These are phyloP conservation scores for Eimeria zaria DNA, from an alignment of 169 alveolate genomes.

Conservation along the genomic window DNA sequence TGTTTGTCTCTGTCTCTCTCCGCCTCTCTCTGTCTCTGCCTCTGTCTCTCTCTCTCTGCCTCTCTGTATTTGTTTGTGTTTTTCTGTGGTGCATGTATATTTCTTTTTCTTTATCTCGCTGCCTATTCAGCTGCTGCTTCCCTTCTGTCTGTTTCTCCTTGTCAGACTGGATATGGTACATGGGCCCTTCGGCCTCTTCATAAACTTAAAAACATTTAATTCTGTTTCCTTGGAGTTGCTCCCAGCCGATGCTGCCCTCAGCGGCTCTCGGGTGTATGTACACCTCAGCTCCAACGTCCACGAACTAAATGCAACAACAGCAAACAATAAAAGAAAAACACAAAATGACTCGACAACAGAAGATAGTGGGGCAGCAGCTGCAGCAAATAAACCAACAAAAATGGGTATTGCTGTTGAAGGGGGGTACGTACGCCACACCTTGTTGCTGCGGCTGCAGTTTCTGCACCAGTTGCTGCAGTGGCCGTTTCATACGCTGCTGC, in stretches of 20 bases:
- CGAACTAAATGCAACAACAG: slow-evolving; percentile 15
- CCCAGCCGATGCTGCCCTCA: slow-evolving; percentile 78
- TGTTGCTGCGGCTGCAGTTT: slow-evolving; percentile 4
- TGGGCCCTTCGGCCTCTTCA: slow-evolving; percentile 90
- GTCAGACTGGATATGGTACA: slow-evolving; percentile 87
- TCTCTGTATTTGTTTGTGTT: not conserved
- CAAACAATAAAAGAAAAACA: slow-evolving; percentile 17
- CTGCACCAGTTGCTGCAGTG: not conserved
- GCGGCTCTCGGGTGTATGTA: slow-evolving; percentile 62
- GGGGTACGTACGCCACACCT: slow-evolving; percentile 53
- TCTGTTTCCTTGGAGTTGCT: slow-evolving; percentile 87
- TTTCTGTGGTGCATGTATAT: no score
- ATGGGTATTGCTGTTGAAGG: slow-evolving; percentile 85
- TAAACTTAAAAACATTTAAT: slow-evolving; percentile 88
- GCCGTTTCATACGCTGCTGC: not conserved
- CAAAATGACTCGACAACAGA: not conserved
- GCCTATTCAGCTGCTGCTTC: not conserved
- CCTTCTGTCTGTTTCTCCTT: not conserved
- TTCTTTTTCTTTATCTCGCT: not conserved
- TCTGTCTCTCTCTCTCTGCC: no score
- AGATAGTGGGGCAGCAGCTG: not conserved
- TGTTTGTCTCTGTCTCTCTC: not conserved
- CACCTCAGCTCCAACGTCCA: slow-evolving; percentile 70
- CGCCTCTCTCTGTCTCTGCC: not conserved
- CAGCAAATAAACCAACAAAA: slow-evolving; percentile 51